phyloP scores from a whole-genome alignment of 2,329 filamentous ascomycete genomes.

The Fusarium lyarnte region DNA sequence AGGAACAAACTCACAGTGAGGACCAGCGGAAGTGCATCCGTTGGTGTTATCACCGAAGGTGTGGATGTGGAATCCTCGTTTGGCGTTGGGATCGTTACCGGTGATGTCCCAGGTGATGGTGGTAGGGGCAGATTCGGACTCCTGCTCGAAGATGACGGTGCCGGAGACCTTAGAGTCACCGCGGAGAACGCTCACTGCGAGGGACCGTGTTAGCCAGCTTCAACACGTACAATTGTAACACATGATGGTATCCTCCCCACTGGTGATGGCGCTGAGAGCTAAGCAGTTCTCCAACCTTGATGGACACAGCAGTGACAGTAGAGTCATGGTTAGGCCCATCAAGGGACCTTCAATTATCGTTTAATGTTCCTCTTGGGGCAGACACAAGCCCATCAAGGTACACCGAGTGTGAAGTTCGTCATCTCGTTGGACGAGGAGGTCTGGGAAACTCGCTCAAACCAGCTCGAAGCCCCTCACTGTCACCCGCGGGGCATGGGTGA shows the following conservation, averaged over 20 bases:
- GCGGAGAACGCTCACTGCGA: conserved; percentile 90
- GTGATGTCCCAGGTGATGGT: conserved; percentile 91
- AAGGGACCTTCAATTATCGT: conserved; percentile 44
- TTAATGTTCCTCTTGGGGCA: conserved; percentile 12
- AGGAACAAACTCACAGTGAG: conserved; percentile 79
- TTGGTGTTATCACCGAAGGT: conserved; percentile 99
- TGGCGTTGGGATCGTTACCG: conserved; percentile 91
- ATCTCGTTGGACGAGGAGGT: conserved; percentile 48
- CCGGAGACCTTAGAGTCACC: conserved; percentile 97
- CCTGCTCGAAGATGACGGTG: conserved; percentile 95
- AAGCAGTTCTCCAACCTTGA: neutral
- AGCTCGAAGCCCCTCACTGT: conserved; percentile 53
- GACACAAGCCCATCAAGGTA: conserved; percentile 57
- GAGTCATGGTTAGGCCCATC: conserved; percentile 40
- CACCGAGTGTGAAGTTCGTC: conserved; percentile 32
- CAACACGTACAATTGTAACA: neutral
- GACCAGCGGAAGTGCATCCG: conserved; percentile 97
- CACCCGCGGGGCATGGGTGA: conserved; percentile 22
- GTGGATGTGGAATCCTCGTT: conserved; percentile 99
- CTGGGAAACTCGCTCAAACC: conserved; percentile 69
- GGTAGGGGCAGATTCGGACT: conserved; percentile 81
- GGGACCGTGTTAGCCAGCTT: conserved; percentile 33
- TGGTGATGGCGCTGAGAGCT: conserved; percentile 6
- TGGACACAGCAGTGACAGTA: neutral
- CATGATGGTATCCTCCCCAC: neutral